Evolutionary conservation across 441 rosid species (phyloP).

Genomic region (Cnidoscolus chayamansa): DNA sequence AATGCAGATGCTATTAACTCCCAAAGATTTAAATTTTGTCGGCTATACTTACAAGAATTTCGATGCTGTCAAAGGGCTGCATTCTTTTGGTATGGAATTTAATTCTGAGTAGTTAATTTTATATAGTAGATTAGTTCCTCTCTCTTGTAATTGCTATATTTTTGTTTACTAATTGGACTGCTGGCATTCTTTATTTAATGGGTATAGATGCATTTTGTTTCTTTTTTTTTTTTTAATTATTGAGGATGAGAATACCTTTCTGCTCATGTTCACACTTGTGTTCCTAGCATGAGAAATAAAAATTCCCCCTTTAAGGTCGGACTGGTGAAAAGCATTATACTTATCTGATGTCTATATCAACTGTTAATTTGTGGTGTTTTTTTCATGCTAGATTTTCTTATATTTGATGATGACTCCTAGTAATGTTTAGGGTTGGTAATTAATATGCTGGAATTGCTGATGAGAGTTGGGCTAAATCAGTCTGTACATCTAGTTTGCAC

Average conservation of each 20-base stretch:
- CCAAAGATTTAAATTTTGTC: conserved; percentile 93
- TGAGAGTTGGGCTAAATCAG: background rate
- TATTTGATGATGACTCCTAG: background rate
- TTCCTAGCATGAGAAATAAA: background rate
- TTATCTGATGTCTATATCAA: background rate
- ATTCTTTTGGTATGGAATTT: conserved; percentile 53
- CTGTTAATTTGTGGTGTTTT: background rate
- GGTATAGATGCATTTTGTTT: background rate
- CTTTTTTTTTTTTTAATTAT: background rate
- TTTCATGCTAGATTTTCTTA: background rate
- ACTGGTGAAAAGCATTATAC: background rate
- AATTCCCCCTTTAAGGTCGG: background rate
- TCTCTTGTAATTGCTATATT: conserved; percentile 9
- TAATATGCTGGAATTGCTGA: background rate
- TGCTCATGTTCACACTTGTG: background rate
- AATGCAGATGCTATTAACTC: conserved; percentile 71
- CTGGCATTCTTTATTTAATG: background rate
- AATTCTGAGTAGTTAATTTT: conserved; percentile 10
- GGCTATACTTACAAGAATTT: conserved; percentile 98
- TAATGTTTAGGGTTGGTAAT: background rate
- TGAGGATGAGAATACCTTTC: background rate
- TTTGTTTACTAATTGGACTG: conserved; percentile 2
- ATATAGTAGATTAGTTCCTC: background rate
- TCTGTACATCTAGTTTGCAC: conserved; percentile 2
- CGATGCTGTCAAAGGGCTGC: conserved; percentile 86